Percentiles rank a stretch among this genome's conserved stretches.
Evolutionary conservation across 371 early-diverging fungal genomes (phyloP).

Genomic region (Aphelidium insulamus): DNA sequence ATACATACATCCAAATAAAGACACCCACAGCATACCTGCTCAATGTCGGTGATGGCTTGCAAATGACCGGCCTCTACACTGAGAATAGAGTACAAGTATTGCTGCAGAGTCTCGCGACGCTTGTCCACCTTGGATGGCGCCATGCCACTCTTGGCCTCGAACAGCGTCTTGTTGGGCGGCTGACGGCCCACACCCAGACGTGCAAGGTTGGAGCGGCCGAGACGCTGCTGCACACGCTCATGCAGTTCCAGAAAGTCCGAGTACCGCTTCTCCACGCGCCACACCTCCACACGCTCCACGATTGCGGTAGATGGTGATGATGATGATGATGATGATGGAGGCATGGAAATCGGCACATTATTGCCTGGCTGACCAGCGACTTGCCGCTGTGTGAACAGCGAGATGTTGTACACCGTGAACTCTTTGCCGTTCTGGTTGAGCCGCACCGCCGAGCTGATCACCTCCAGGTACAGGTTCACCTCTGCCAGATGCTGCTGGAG

Average conservation of each 20-base stretch:
- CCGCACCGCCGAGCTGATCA: constrained; percentile 33
- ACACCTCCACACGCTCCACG: constrained; percentile 33
- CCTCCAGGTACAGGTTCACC: too few species aligned
- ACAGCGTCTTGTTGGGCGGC: constrained; percentile 59
- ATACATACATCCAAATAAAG: too few species aligned
- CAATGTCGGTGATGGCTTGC: not conserved
- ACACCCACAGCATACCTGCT: too few species aligned
- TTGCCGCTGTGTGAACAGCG: constrained; percentile 8
- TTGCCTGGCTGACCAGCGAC: constrained; percentile 9
- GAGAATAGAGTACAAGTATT: not conserved
- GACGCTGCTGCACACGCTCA: too few species aligned
- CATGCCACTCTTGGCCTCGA: constrained; percentile 7
- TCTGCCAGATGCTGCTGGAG: too few species aligned
- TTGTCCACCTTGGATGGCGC: constrained; percentile 42
- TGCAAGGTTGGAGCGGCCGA: too few species aligned
- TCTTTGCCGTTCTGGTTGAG: constrained; percentile 48
- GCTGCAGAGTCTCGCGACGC: not conserved
- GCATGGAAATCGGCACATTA: constrained; percentile 10
- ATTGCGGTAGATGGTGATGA: too few species aligned
- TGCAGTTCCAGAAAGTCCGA: constrained; percentile 52
- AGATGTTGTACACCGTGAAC: constrained; percentile 8
- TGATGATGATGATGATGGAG: too few species aligned
- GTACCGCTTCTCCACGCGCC: constrained; percentile 62
- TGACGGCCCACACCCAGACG: too few species aligned
- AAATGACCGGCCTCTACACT: not conserved